Base-by-base conservation (phyloP, 306 rosid genomes). In the Cucumis cinereus region DNA sequence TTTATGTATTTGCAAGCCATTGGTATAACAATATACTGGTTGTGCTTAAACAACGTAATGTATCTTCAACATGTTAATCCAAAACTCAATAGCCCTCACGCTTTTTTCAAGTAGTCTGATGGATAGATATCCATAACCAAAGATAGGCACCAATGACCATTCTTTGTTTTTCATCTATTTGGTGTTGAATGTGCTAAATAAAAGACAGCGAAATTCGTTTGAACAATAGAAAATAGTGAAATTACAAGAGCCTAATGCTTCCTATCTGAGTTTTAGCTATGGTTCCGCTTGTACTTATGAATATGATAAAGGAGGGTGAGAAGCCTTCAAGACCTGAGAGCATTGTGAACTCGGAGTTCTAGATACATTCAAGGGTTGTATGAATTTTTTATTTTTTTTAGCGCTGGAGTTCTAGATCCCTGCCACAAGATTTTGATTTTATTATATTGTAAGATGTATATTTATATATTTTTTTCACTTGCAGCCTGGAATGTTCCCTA, bases 401-500 rank as follows among this genome's bases (percentile, higher is more conserved):
- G 10, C 73, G 9, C 30, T 15, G 50, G 57, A 69, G 40, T 45
- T 41, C 22, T 20, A 22, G 74, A 69, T 43, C 38, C 22, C 45
- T 28, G 22, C 26, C 75, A 45, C 8, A 23, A 7, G 7, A 45
- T 22, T 22, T 43, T 12, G 9, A 22, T 41, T 22, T 41, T 43
- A 35, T 35, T 36, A 66, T 40, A 20, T 38, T 10, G 19, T 70
- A 49, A 71, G 59, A 49, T 71, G 5, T 30, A 49, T 47, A 17
- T 73, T 20, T 47, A 62, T 62, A 16, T 75, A 8, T 62, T 3
- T 75, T 77, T 74, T 57, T 86, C 77, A 52, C 77, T 66, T 82
- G 81, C 92, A 95, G 99, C 93, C 99, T 76, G 95, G 89, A 78
- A 83, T 80, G 88, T 92, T 92, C 79, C 99, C 99, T 33, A 92